Conservation (phyloP, 2,329 filamentous ascomycete species). For the Pestalotiopsis sp. region DNA sequence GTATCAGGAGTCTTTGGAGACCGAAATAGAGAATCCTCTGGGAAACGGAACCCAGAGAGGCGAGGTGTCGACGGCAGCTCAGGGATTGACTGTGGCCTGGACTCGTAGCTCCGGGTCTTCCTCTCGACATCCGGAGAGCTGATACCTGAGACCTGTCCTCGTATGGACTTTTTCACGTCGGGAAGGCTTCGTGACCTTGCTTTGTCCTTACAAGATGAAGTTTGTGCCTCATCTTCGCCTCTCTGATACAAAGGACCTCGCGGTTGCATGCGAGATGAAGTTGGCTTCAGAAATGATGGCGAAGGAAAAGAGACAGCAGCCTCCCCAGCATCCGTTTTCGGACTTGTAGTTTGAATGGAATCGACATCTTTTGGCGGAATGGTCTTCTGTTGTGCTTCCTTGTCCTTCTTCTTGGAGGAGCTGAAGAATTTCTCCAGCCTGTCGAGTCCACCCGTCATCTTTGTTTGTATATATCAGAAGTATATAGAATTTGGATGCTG, state of each 20-base stretch:
- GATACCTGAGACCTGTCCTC: slow-evolving; percentile 23
- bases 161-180: slow-evolving; percentile 18
- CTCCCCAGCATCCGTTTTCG: slow-evolving; percentile 9
- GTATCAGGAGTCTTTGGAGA: slow-evolving; percentile 7
- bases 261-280: slow-evolving; percentile 55
- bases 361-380: slow-evolving; percentile 14
- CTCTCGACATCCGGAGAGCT: background rate
- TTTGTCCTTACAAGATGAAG: slow-evolving; percentile 16
- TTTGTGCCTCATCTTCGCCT: background rate
- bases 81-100: background rate
- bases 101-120: slow-evolving; percentile 9
- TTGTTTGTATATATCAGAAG: slow-evolving; percentile 15
- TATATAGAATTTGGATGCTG: background rate
- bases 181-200: slow-evolving; percentile 27
- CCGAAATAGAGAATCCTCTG: slow-evolving; percentile 25
- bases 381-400: slow-evolving; percentile 13
- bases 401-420: slow-evolving; percentile 38
- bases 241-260: slow-evolving; percentile 43
- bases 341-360: slow-evolving; percentile 13
- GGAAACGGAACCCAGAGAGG: slow-evolving; percentile 26
- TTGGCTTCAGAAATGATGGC: slow-evolving; percentile 53
- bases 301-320: slow-evolving; percentile 24
- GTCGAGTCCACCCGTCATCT: slow-evolving; percentile 50
- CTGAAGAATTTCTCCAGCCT: slow-evolving; percentile 52
- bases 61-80: slow-evolving; percentile 10